Percentiles rank a stretch among this genome's conserved stretches.
These are phyloP conservation scores for Penicillium chermesinum DNA, from an alignment of 495 filamentous ascomycete species.

Conservation along the genomic window DNA sequence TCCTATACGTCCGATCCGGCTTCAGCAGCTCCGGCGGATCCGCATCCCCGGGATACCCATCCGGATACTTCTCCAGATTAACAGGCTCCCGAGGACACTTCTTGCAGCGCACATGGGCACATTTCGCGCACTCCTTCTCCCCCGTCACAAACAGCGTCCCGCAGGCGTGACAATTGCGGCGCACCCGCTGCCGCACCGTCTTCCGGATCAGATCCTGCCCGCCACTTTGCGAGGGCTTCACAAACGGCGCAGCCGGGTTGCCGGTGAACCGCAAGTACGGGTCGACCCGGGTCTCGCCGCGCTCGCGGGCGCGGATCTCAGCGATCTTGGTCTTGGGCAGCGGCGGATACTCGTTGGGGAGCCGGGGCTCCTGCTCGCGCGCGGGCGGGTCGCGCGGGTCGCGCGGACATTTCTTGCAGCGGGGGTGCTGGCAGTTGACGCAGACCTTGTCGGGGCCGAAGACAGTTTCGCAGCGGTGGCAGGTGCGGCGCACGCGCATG, in stretches of 20 bases:
- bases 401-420: conserved; percentile 75
- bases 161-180: conserved; percentile 76
- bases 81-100: conserved; percentile 73
- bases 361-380: no score
- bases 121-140: conserved; percentile 61
- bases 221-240: conserved; percentile 56
- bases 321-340: conserved; percentile 31
- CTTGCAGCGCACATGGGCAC: conserved; percentile 73
- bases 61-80: conserved; percentile 67
- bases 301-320: conserved; percentile 13
- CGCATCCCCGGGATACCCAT: conserved; percentile 74
- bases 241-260: conserved; percentile 33
- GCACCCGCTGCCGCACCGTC: conserved; percentile 61
- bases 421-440: conserved; percentile 64
- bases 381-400: conserved; percentile 51
- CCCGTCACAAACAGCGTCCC: conserved; percentile 53
- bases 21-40: conserved; percentile 27
- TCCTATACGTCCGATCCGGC: conserved; percentile 36
- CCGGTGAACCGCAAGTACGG: conserved; percentile 14
- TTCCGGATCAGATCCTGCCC: conserved; percentile 68
- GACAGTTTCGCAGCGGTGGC: conserved; percentile 68
- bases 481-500: conserved; percentile 82
- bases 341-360: conserved; percentile 28
- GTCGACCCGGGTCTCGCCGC: conserved; percentile 1
- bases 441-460: conserved; percentile 70